Evolutionary conservation across 257 asterid species (phyloP).

Genomic region (Fraxinus cuspidata): DNA sequence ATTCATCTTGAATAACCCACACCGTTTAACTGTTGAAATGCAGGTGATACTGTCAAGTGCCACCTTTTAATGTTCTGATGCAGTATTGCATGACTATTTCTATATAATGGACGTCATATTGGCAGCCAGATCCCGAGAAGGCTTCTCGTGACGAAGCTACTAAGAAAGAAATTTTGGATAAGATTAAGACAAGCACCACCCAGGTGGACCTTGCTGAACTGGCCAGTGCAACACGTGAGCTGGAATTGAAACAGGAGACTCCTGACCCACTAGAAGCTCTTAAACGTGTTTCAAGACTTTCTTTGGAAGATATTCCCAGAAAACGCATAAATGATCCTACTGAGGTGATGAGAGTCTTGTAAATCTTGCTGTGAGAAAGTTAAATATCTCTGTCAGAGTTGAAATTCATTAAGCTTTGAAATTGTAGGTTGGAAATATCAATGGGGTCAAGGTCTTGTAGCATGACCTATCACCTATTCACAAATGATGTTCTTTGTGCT

Average conservation of each 20-base stretch:
- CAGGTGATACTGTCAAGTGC: slow-evolving; percentile 54
- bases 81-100: slow-evolving; percentile 11
- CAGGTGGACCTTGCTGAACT: slow-evolving; percentile 95
- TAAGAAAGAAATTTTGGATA: slow-evolving; percentile 74
- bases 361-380: slow-evolving; percentile 16
- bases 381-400: slow-evolving; percentile 20
- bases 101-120: slow-evolving; percentile 32
- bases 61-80: slow-evolving; percentile 27
- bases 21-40: slow-evolving; percentile 89
- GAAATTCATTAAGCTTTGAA: slow-evolving; percentile 24
- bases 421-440: slow-evolving; percentile 73
- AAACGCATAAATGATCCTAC: slow-evolving; percentile 68
- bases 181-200: slow-evolving; percentile 83
- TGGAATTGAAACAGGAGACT: slow-evolving; percentile 90
- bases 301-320: slow-evolving; percentile 86
- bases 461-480: slow-evolving; percentile 95
- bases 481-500: slow-evolving; percentile 93
- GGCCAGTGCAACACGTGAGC: slow-evolving; percentile 87
- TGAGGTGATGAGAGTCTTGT: slow-evolving; percentile 58
- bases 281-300: slow-evolving; percentile 82
- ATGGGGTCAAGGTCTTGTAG: slow-evolving; percentile 72
- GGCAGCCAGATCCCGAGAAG: slow-evolving; percentile 93
- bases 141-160: slow-evolving; percentile 82
- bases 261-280: slow-evolving; percentile 98
- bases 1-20: slow-evolving; percentile 75